phyloP scores from a whole-genome alignment of 2,329 filamentous ascomycete species.

The Neofusicoccum cordaticola region DNA sequence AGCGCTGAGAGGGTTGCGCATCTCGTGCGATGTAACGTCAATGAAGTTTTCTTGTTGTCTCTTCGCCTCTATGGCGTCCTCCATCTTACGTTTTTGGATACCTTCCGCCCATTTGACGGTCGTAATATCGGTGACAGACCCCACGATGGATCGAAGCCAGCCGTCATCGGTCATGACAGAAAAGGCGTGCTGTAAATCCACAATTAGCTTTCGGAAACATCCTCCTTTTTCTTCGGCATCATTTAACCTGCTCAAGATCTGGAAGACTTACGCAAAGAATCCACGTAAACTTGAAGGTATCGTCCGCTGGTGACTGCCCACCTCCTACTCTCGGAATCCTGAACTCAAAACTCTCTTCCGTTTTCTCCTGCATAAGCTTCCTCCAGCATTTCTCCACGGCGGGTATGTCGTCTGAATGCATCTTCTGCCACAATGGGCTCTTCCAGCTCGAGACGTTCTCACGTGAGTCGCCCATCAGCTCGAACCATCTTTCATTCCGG shows the following conservation, averaged over 20 bases:
- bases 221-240: neutral
- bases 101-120: conserved; percentile 31
- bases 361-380: conserved; percentile 13
- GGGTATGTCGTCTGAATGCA: conserved; percentile 5
- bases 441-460: conserved; percentile 3
- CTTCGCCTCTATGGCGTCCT: conserved; percentile 33
- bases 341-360: conserved; percentile 13
- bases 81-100: conserved; percentile 15
- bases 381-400: neutral
- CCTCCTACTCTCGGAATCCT: neutral
- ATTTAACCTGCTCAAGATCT: neutral
- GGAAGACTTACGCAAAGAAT: conserved; percentile 8
- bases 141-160: conserved; percentile 30
- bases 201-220: neutral
- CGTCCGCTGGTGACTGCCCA: neutral
- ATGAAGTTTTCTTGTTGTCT: conserved; percentile 36
- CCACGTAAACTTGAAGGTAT: conserved; percentile 4
- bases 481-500: conserved; percentile 19
- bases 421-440: conserved; percentile 12
- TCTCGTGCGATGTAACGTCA: conserved; percentile 37
- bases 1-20: conserved; percentile 26
- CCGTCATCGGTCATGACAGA: conserved; percentile 28
- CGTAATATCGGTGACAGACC: conserved; percentile 32
- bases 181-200: conserved; percentile 3
- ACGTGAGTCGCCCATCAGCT: conserved; percentile 13